Conservation (phyloP, 108 stramenopile genomes). For the Cyclotella kingstonii region DNA sequence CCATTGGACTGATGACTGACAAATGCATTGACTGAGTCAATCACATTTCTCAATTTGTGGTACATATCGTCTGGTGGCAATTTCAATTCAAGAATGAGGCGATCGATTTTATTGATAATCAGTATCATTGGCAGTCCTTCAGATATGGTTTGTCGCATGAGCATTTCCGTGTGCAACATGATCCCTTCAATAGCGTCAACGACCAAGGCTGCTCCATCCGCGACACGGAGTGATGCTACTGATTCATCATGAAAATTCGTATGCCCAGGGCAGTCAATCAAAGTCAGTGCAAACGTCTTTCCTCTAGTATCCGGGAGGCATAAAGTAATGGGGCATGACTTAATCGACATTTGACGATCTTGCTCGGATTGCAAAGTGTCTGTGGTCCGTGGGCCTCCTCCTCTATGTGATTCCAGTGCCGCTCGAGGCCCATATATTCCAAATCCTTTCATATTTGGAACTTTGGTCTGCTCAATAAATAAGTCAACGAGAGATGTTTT, state of each 20-base stretch:
- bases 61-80: constrained; percentile 95
- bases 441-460: constrained; percentile 33
- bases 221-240: constrained; percentile 78
- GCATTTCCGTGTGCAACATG: constrained; percentile 91
- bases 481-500: constrained; percentile 91
- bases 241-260: constrained; percentile 93
- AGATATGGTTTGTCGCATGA: constrained; percentile 71
- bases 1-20: constrained; percentile 61
- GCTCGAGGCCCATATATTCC: constrained; percentile 40
- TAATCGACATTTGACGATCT: constrained; percentile 90
- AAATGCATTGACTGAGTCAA: constrained; percentile 87
- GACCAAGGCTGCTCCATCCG: constrained; percentile 90
- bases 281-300: constrained; percentile 86
- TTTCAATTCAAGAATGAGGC: constrained; percentile 94
- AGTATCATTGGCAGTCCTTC: constrained; percentile 84
- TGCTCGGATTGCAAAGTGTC: constrained; percentile 93
- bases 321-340: constrained; percentile 85
- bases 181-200: constrained; percentile 97
- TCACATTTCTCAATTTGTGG: constrained; percentile 86
- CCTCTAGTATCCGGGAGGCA: constrained; percentile 83
- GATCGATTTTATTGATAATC: constrained; percentile 93
- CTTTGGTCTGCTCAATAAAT: constrained; percentile 66
- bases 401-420: constrained; percentile 37
- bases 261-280: constrained; percentile 96
- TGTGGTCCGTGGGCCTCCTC: constrained; percentile 65